Evolutionary conservation across 192 early-diverging fungal genomes (phyloP), one percentile per base, ranked within the genome.

Genomic region (Geranomyces variabilis): DNA sequence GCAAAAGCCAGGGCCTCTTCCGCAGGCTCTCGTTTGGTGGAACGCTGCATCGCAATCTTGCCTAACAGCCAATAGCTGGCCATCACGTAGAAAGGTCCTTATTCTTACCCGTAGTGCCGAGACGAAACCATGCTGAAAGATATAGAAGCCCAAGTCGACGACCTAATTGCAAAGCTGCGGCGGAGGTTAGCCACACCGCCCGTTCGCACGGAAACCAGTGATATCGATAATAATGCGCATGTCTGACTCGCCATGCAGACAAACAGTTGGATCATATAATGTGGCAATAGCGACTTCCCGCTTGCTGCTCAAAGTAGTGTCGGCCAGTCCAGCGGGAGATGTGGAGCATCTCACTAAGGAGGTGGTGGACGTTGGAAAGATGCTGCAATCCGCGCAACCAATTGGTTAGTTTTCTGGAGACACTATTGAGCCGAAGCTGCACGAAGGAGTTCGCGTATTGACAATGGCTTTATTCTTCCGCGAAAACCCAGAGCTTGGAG

Each of bases 351-450:
- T 98, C 17, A 63, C 88, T 7, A 75, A 80, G 0, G 55, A 87
- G 0, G 85, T 98, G 17, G 90, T 87, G 62, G 80, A 87, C 0
- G 84, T 94, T 1, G 93, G 93, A 45, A 72, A 80, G 28, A 77
- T 79, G 66, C 75, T 96, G 9, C 64, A 87, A n/a, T 72, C 75
- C 15, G 96, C 96, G 0, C 93, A 94, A 71, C 92, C 93, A 9
- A 90, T 83, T 66, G 87, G 87, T 85, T 61, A 48, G 34, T 67
- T 9, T 3, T 1, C n/a, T 49, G 1, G 66, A 2, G 55, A 33
- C 10, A n/a, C n/a, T n/a, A n/a, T n/a, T n/a, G n/a, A n/a, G n/a
- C n/a, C n/a, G n/a, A n/a, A n/a, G n/a, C n/a, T n/a, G n/a, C n/a
- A n/a, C n/a, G n/a, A n/a, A 1, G n/a, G 29, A 24, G 15, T 57